These are phyloP conservation scores for Zygoascus bituminiphila DNA, from an alignment of 805 yeast species.

Conservation along the genomic window DNA sequence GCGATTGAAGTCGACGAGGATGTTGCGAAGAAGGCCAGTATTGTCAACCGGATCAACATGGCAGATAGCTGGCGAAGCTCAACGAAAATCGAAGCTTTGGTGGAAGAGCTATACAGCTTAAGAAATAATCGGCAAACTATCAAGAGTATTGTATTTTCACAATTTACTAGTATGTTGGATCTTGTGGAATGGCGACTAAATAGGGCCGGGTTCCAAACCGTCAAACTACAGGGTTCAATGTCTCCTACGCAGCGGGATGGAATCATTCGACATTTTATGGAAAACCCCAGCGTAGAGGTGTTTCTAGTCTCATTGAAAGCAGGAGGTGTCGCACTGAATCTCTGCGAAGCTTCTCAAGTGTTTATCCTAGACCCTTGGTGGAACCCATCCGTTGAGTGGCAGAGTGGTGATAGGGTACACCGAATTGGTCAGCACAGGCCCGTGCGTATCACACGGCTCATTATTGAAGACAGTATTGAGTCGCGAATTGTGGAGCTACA, in stretches of 20 bases:
- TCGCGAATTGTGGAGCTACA: conserved; percentile 92
- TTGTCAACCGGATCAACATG: conserved; percentile 81
- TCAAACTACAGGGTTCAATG: conserved; percentile 93
- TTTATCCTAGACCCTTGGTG: conserved; percentile 98
- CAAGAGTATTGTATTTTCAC: conserved; percentile 94
- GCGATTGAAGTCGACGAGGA: conserved; percentile 55
- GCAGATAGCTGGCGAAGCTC: conserved; percentile 85
- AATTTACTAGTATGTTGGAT: conserved; percentile 94
- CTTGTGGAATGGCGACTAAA: conserved; percentile 91
- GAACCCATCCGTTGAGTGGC: conserved; percentile 99
- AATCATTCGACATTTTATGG: conserved; percentile 87
- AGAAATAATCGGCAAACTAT: conserved; percentile 83
- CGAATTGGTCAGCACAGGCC: conserved; percentile 96
- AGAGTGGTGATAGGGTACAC: conserved; percentile 95
- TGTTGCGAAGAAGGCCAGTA: conserved; percentile 49
- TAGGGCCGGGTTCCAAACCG: conserved; percentile 92
- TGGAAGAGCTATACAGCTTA: conserved; percentile 81
- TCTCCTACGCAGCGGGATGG: conserved; percentile 91
- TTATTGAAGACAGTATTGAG: conserved; percentile 95
- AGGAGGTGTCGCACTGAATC: conserved; percentile 95
- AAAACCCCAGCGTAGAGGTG: conserved; percentile 84
- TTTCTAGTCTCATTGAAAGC: conserved; percentile 93
- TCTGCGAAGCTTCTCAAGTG: conserved; percentile 96
- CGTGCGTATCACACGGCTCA: conserved; percentile 81
- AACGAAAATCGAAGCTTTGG: conserved; percentile 92